A percentile compares a stretch with the other conserved stretches of the same genome.
These are phyloP conservation scores for Pseudogymnoascus sp. DNA, from an alignment of 2,329 filamentous ascomycete species.

Conservation along the genomic window DNA sequence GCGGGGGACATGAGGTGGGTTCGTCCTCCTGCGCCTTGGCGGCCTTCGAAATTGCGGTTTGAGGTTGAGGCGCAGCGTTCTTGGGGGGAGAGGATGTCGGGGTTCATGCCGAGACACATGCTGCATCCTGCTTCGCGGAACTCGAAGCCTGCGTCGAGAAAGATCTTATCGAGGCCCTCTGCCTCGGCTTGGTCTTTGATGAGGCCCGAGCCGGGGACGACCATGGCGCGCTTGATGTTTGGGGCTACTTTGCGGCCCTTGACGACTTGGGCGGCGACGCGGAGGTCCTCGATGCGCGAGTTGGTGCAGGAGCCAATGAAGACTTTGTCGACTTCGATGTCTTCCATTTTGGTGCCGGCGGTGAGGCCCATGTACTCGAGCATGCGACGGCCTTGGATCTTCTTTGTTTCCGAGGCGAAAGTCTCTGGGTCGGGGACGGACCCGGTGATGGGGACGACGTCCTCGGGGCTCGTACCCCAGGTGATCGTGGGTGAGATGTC, in stretches of 20 bases:
- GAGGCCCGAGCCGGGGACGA: conserved; percentile 90
- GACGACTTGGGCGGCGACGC: conserved; percentile 76
- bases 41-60: conserved; percentile 95
- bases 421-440: conserved; percentile 84
- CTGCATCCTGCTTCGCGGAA: conserved; percentile 98
- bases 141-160: conserved; percentile 85
- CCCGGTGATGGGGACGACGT: conserved; percentile 89
- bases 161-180: conserved; percentile 90
- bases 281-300: conserved; percentile 88
- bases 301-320: conserved; percentile 99
- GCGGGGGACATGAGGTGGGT: conserved; percentile 96
- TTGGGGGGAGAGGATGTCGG: conserved; percentile 83
- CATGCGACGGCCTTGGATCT: conserved; percentile 68
- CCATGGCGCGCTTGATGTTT: conserved; percentile 90
- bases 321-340: conserved; percentile 88
- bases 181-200: conserved; percentile 86
- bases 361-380: conserved; percentile 94
- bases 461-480: conserved; percentile 95
- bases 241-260: conserved; percentile 77
- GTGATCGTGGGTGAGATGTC: conserved; percentile 91
- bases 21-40: conserved; percentile 82
- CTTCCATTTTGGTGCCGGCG: conserved; percentile 79
- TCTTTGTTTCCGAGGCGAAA: conserved; percentile 72
- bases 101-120: conserved; percentile 99
- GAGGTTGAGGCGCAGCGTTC: conserved; percentile 94